Percentiles rank a stretch among this genome's conserved stretches.
Evolutionary conservation across 2,329 filamentous ascomycete species (phyloP).

Genomic region (Exophiala alcalophila): DNA sequence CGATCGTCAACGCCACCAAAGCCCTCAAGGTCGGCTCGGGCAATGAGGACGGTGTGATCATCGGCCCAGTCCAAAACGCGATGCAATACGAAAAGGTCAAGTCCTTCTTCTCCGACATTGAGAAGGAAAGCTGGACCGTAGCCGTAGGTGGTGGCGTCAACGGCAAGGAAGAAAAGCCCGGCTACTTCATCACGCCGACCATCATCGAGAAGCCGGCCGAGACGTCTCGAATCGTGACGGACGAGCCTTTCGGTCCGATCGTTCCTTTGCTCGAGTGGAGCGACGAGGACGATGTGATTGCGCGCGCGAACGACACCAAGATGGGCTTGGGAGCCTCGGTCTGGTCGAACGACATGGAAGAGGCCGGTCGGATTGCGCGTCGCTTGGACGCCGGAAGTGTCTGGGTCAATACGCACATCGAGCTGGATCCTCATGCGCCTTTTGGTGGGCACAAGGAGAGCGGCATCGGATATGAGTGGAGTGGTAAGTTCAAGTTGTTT

Average conservation of each 20-base stretch:
- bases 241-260: conserved; percentile 64
- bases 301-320: conserved; percentile 52
- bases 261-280: conserved; percentile 61
- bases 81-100: conserved; percentile 64
- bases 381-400: conserved; percentile 58
- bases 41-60: conserved; percentile 44
- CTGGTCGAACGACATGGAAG: conserved; percentile 53
- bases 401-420: conserved; percentile 53
- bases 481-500: too few relatives aligned
- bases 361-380: conserved; percentile 52
- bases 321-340: conserved; percentile 58
- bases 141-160: conserved; percentile 50
- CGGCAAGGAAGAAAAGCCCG: conserved; percentile 39
- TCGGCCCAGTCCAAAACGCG: conserved; percentile 63
- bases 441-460: conserved; percentile 35
- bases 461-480: conserved; percentile 34
- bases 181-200: conserved; percentile 58
- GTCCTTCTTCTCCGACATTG: conserved; percentile 55
- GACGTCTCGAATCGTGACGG: conserved; percentile 53
- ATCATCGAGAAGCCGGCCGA: conserved; percentile 59
- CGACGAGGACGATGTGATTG: conserved; percentile 58
- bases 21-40: conserved; percentile 34
- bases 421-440: conserved; percentile 22
- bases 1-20: conserved; percentile 44
- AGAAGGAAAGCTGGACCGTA: conserved; percentile 53